Base-by-base conservation (phyloP, 306 rosid genomes). In the Styphnolobium japonicum region DNA sequence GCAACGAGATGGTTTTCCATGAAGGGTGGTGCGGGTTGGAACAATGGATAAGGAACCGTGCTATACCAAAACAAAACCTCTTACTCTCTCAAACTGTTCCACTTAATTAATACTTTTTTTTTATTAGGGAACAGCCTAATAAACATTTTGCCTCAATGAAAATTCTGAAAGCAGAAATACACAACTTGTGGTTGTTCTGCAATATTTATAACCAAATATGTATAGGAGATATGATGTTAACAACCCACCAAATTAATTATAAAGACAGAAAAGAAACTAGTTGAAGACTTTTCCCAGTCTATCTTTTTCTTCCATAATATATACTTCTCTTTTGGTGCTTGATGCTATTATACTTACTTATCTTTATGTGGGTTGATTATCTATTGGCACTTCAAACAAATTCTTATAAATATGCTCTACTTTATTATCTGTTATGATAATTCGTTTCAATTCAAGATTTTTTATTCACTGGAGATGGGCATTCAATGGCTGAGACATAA, bases 231-330 rank as follows among this genome's bases (percentile, higher is more conserved):
- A 4, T 29, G 82, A 80, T 80, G 79, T 62, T 53, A 52, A 69
- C 74, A 75, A 53, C 27, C 10, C 64, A 80, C 76, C 85, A 62
- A 80, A 62, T 66, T 39, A 80, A 62, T 66, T 39, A 9, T 11
- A 29, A 29, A 61, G 55, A 62, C 8, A 15, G 16, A 67, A 46
- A 69, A 67, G 18, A 69, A 33, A 40, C 22, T 31, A 19, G 60
- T n/a, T n/a, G 31, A 79, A 70, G 55, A 57, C 27, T 58, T 27
- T 27, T 42, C 15, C 0, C 2, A 51, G 55, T 40, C 42, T 55
- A 23, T 19, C 43, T 36, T 51, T 75, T 15, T 36, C 25, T 75
- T 72, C 45, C 69, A 72, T 6, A 40, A 53, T 52, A 3, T 45
- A 55, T 29, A 42, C 33, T 11, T 46, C 3, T n/a, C 48, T 21